A percentile compares a stretch with the other conserved stretches of the same genome.
These are phyloP conservation scores for Angomonas deanei DNA, from an alignment of 208 protist species.

Conservation along the genomic window DNA sequence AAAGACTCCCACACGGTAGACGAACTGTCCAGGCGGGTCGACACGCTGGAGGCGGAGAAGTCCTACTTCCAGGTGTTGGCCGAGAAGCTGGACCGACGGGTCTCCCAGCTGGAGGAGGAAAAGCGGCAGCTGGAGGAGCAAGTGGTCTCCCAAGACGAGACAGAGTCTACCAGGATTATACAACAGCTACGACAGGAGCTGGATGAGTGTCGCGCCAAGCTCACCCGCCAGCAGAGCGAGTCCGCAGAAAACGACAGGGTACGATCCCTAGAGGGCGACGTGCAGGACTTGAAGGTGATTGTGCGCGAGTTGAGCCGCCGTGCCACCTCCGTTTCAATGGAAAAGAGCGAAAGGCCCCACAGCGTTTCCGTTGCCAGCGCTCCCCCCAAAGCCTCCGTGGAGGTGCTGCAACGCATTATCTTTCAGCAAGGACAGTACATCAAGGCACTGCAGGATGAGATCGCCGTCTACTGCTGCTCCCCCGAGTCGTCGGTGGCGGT, in stretches of 20 bases:
- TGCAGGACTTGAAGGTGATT: constrained; percentile 26
- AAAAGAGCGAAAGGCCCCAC: constrained; percentile 5
- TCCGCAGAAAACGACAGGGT: background rate
- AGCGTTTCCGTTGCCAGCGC: constrained; percentile 1
- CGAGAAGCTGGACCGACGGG: constrained; percentile 10
- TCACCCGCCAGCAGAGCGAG: constrained; percentile 11
- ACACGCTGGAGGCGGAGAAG: constrained; percentile 28
- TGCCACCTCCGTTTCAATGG: constrained; percentile 9
- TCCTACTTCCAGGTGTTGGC: constrained; percentile 25
- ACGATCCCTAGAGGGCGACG: constrained; percentile 6
- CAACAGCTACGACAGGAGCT: background rate
- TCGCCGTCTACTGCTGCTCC: constrained; percentile 17
- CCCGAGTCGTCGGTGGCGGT: background rate
- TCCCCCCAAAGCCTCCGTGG: constrained; percentile 11
- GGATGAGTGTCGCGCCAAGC: background rate
- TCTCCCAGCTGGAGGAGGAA: constrained; percentile 5
- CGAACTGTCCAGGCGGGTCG: constrained; percentile 6
- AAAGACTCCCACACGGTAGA: background rate
- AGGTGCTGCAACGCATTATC: constrained; percentile 35
- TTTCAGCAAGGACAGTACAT: constrained; percentile 41
- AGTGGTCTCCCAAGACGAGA: background rate
- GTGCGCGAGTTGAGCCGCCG: constrained; percentile 36
- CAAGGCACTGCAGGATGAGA: constrained; percentile 26
- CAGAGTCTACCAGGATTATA: background rate
- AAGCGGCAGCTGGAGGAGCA: background rate